phyloP scores from a whole-genome alignment of 768 basidiomycete species.

The Phaeolepiota aurea region DNA sequence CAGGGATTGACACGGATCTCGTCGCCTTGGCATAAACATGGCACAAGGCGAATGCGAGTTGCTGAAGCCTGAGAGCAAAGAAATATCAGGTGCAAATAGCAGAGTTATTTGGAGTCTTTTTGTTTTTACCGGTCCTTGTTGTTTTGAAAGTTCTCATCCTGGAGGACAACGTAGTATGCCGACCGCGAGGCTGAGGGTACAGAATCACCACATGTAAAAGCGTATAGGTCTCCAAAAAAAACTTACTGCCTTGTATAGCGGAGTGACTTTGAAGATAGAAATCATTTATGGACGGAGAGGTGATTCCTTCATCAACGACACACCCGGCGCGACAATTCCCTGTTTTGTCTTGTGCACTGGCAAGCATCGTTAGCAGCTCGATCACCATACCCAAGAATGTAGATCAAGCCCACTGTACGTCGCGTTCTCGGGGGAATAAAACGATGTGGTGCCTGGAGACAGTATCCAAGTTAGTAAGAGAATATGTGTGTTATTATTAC shows the following conservation, averaged over 20 bases:
- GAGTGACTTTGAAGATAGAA: slow-evolving; percentile 69
- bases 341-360: slow-evolving; percentile 21
- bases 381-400: slow-evolving; percentile 36
- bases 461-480: not conserved
- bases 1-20: slow-evolving; percentile 74
- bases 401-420: slow-evolving; percentile 16
- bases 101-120: no score
- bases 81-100: no score
- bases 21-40: slow-evolving; percentile 74
- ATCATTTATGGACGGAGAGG: slow-evolving; percentile 66
- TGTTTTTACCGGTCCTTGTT: slow-evolving; percentile 41
- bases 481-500: slow-evolving; percentile 48
- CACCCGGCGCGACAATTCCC: slow-evolving; percentile 75
- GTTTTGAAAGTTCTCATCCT: slow-evolving; percentile 12
- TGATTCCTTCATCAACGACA: slow-evolving; percentile 64
- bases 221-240: not conserved
- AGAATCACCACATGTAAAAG: no score
- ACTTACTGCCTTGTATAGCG: slow-evolving; percentile 11
- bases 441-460: not conserved
- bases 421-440: not conserved
- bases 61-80: slow-evolving; percentile 61
- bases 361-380: no score
- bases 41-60: slow-evolving; percentile 60
- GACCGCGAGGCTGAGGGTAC: not conserved
- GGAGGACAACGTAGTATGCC: not conserved